Conservation (phyloP, 1,284 basidiomycete genomes). For the Xerocomus amazonicus region DNA sequence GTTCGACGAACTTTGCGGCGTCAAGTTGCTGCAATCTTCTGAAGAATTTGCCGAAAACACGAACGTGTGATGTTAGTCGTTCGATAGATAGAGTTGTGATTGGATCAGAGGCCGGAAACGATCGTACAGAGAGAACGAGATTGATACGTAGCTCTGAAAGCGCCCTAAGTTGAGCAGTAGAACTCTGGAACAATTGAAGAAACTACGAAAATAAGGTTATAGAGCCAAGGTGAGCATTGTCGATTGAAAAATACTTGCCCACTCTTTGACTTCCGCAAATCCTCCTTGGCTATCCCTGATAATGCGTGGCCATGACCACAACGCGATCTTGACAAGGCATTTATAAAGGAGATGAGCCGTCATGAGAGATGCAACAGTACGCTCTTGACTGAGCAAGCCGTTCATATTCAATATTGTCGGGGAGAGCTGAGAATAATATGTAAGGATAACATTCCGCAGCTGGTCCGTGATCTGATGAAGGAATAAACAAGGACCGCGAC, state of each 20-base stretch:
- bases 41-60: slow-evolving; percentile 74
- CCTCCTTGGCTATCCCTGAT: slow-evolving; percentile 43
- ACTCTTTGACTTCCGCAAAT: slow-evolving; percentile 42
- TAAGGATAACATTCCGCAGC: slow-evolving; percentile 49
- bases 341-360: slow-evolving; percentile 70
- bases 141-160: slow-evolving; percentile 49
- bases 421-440: slow-evolving; percentile 54
- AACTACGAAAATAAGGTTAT: slow-evolving; percentile 40
- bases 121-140: slow-evolving; percentile 36
- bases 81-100: slow-evolving; percentile 43
- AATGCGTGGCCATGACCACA: slow-evolving; percentile 67
- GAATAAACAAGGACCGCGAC: slow-evolving; percentile 3
- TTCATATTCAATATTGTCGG: slow-evolving; percentile 43
- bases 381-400: slow-evolving; percentile 37
- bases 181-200: slow-evolving; percentile 55
- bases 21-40: slow-evolving; percentile 65
- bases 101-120: slow-evolving; percentile 25
- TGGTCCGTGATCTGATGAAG: slow-evolving; percentile 50
- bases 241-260: slow-evolving; percentile 43
- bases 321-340: slow-evolving; percentile 58
- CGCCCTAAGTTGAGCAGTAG: slow-evolving; percentile 50
- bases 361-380: slow-evolving; percentile 49
- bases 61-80: slow-evolving; percentile 61
- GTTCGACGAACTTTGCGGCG: slow-evolving; percentile 52
- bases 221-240: neutral